Conservation (phyloP, 2,329 filamentous ascomycete species). For the Ceratocystis cacaofunesta region DNA sequence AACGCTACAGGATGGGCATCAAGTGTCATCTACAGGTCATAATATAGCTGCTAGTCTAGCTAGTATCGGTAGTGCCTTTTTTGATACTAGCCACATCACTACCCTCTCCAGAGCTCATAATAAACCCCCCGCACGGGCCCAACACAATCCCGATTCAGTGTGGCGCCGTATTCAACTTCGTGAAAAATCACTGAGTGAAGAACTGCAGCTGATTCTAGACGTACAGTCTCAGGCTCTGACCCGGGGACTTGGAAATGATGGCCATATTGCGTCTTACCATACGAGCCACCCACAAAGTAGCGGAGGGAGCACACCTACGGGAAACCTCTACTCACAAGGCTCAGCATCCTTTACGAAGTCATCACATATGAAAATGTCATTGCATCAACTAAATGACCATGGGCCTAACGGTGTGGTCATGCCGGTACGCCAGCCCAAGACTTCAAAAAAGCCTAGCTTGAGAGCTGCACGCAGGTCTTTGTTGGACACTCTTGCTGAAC, state of each 20-base stretch:
- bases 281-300: background rate
- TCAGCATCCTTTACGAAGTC: constrained; percentile 28
- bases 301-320: constrained; percentile 30
- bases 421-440: constrained; percentile 44
- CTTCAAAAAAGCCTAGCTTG: constrained; percentile 38
- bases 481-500: constrained; percentile 44
- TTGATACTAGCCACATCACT: constrained; percentile 23
- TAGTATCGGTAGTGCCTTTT: constrained; percentile 25
- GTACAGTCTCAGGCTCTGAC: constrained; percentile 30
- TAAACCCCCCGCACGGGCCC: background rate
- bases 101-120: background rate
- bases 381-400: constrained; percentile 29
- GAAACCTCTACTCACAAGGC: constrained; percentile 24
- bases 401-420: constrained; percentile 35
- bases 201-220: constrained; percentile 36
- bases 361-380: constrained; percentile 24
- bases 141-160: constrained; percentile 27
- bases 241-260: constrained; percentile 5
- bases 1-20: constrained; percentile 3
- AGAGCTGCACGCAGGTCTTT: constrained; percentile 50
- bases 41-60: constrained; percentile 15
- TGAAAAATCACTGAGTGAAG: constrained; percentile 32
- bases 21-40: background rate
- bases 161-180: constrained; percentile 35
- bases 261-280: background rate